Percentiles rank a stretch among this genome's conserved stretches.
Evolutionary conservation across 2,329 filamentous ascomycete genomes (phyloP).

Genomic region (Coleophoma cylindrospora): DNA sequence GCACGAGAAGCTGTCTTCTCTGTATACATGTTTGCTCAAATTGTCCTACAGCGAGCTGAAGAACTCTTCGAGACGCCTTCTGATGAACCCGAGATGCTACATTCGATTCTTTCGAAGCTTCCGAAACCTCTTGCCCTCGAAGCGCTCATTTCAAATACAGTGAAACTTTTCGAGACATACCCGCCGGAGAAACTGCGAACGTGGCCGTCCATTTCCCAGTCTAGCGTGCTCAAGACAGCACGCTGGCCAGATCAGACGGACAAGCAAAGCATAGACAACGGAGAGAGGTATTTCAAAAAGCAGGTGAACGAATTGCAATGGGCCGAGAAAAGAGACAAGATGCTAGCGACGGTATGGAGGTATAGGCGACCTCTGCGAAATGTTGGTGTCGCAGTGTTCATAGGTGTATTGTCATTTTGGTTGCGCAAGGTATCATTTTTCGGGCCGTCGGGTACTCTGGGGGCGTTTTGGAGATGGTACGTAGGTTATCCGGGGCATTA

Average conservation of each 20-base stretch:
- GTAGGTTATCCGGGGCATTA: conserved; percentile 12
- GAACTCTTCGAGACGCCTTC: conserved; percentile 81
- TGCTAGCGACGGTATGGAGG: conserved; percentile 48
- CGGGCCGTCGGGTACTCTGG: conserved; percentile 14
- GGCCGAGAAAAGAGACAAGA: conserved; percentile 51
- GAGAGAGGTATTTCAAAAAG: conserved; percentile 59
- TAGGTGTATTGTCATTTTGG: conserved; percentile 66
- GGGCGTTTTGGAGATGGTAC: conserved; percentile 19
- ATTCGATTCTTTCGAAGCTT: conserved; percentile 81
- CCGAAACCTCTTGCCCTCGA: conserved; percentile 80
- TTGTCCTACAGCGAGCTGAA: conserved; percentile 72
- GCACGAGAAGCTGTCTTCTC: conserved; percentile 83
- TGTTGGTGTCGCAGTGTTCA: conserved; percentile 57
- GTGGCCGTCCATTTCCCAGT: conserved; percentile 68
- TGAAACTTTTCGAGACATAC: conserved; percentile 54
- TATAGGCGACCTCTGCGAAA: conserved; percentile 62
- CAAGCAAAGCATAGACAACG: conserved; percentile 59
- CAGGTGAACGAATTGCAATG: conserved; percentile 70
- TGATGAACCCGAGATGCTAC: conserved; percentile 89
- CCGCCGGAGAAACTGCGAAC: conserved; percentile 69
- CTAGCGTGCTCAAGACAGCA: conserved; percentile 84
- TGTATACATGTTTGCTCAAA: conserved; percentile 88
- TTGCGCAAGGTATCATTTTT: conserved; percentile 42
- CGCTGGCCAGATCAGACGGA: conserved; percentile 43
- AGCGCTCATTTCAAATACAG: conserved; percentile 62